Evolutionary conservation across 2,329 filamentous ascomycete species (phyloP).

Genomic region (Parafenestella ontariensis): DNA sequence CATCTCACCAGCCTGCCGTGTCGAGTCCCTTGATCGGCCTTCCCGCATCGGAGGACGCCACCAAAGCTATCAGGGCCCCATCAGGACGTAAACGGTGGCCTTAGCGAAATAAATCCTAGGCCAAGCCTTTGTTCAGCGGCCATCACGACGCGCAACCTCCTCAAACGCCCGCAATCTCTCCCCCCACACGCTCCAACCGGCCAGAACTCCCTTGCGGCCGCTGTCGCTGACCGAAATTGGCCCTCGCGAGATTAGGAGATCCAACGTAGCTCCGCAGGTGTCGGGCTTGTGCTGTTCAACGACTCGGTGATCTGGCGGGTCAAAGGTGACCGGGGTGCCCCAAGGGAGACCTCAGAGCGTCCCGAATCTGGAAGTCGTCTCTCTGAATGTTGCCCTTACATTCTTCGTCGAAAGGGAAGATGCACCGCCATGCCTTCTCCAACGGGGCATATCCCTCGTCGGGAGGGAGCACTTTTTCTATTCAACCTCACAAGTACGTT

Average conservation of each 20-base stretch:
- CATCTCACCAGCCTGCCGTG: slow-evolving; percentile 25
- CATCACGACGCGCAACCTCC: slow-evolving; percentile 30
- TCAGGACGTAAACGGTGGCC: slow-evolving; percentile 41
- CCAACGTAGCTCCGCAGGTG: slow-evolving; percentile 13
- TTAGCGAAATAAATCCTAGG: slow-evolving; percentile 43
- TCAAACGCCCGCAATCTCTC: slow-evolving; percentile 14
- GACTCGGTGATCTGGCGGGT: slow-evolving; percentile 41
- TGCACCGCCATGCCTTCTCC: slow-evolving; percentile 86
- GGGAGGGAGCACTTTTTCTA: slow-evolving; percentile 77
- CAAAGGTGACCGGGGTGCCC: slow-evolving; percentile 43
- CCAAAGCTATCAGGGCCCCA: slow-evolving; percentile 27
- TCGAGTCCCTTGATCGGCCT: slow-evolving; percentile 31
- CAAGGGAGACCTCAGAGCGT: slow-evolving; percentile 45
- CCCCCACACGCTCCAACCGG: slow-evolving; percentile 9
- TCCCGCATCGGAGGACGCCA: slow-evolving; percentile 32
- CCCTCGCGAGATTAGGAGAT: neutral
- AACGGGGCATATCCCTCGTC: slow-evolving; percentile 79
- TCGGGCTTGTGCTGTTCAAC: slow-evolving; percentile 23
- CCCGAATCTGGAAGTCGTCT: slow-evolving; percentile 29
- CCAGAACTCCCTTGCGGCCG: slow-evolving; percentile 8
- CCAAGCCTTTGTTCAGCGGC: slow-evolving; percentile 33
- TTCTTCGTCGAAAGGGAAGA: slow-evolving; percentile 67
- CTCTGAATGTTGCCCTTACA: slow-evolving; percentile 67
- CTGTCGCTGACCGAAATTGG: slow-evolving; percentile 22
- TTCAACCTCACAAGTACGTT: slow-evolving; percentile 84